Conservation (phyloP, 306 rosid genomes). For the Sophora flavescens region DNA sequence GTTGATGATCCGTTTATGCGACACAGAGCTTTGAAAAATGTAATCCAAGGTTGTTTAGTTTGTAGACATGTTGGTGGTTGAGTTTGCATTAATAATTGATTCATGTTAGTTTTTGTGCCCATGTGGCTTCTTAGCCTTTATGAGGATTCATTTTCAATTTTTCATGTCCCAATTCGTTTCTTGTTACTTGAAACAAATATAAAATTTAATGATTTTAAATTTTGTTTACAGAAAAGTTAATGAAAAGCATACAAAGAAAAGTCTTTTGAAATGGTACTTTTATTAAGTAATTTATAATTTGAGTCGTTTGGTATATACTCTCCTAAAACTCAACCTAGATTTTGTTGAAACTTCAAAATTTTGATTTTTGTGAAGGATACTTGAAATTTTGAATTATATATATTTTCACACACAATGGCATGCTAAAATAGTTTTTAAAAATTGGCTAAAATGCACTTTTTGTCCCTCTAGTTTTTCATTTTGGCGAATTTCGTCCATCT, state of each 20-base stretch:
- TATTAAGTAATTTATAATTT: not conserved
- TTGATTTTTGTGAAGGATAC: too few species aligned
- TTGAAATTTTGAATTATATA: too few species aligned
- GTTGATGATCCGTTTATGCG: constrained; percentile 83
- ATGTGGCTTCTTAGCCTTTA: constrained; percentile 16
- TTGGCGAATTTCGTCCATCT: too few species aligned
- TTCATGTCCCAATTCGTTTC: constrained; percentile 15
- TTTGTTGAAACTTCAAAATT: too few species aligned
- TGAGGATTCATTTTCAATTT: constrained; percentile 8
- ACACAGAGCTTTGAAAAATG: constrained; percentile 75
- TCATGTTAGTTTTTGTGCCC: constrained; percentile 26
- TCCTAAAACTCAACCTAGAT: too few species aligned
- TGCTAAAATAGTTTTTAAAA: too few species aligned
- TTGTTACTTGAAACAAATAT: not conserved
- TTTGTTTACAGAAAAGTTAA: not conserved
- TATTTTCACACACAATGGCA: too few species aligned
- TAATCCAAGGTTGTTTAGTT: constrained; percentile 30
- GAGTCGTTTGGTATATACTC: too few species aligned
- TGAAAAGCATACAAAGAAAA: constrained; percentile 20
- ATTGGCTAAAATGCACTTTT: too few species aligned
- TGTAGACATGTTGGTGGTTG: constrained; percentile 20
- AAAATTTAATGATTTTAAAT: not conserved
- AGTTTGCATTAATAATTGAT: constrained; percentile 26
- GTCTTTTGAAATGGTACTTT: not conserved
- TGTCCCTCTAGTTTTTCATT: too few species aligned